Evolutionary conservation across 1,284 basidiomycete species (phyloP).

Genomic region (Ustilago cynodontis): DNA sequence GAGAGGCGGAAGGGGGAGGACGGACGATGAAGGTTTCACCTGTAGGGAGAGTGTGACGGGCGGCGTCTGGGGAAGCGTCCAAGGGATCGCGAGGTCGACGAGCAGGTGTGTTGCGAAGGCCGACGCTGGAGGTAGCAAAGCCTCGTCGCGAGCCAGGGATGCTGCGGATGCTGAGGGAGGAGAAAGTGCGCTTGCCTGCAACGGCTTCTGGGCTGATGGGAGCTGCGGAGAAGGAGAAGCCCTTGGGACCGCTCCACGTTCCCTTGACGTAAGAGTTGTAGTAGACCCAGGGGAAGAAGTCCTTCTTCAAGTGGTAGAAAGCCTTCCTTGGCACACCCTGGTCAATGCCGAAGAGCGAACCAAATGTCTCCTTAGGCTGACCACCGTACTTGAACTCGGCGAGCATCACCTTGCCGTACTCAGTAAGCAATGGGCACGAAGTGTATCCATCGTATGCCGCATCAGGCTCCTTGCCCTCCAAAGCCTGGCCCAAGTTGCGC

Average conservation of each 20-base stretch:
- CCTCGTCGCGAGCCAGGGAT: slow-evolving; percentile 34
- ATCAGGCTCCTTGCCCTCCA: slow-evolving; percentile 50
- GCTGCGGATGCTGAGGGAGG: slow-evolving; percentile 1
- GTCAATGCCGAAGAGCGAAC: slow-evolving; percentile 56
- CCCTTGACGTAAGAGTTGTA: slow-evolving; percentile 84
- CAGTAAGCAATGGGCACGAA: slow-evolving; percentile 74
- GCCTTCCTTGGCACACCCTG: slow-evolving; percentile 72
- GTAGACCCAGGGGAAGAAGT: slow-evolving; percentile 89
- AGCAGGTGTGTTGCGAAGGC: slow-evolving; percentile 58
- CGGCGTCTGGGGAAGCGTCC: slow-evolving; percentile 48
- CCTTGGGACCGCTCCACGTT: slow-evolving; percentile 69
- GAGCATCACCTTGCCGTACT: slow-evolving; percentile 86
- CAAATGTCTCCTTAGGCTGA: slow-evolving; percentile 82
- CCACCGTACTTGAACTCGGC: slow-evolving; percentile 87
- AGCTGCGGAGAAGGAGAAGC: slow-evolving; percentile 40
- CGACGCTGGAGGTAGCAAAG: slow-evolving; percentile 47
- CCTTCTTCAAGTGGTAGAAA: slow-evolving; percentile 94
- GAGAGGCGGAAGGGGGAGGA: slow-evolving; percentile 51
- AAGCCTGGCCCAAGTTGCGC: slow-evolving; percentile 77
- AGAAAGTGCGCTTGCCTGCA: slow-evolving; percentile 39
- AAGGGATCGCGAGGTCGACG: slow-evolving; percentile 66
- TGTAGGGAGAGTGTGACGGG: slow-evolving; percentile 50
- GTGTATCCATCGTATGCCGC: slow-evolving; percentile 70
- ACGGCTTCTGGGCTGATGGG: slow-evolving; percentile 36
- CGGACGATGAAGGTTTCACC: slow-evolving; percentile 67